phyloP scores from a whole-genome alignment of 2,329 filamentous ascomycete species.

The Lachnellula occidentalis region DNA sequence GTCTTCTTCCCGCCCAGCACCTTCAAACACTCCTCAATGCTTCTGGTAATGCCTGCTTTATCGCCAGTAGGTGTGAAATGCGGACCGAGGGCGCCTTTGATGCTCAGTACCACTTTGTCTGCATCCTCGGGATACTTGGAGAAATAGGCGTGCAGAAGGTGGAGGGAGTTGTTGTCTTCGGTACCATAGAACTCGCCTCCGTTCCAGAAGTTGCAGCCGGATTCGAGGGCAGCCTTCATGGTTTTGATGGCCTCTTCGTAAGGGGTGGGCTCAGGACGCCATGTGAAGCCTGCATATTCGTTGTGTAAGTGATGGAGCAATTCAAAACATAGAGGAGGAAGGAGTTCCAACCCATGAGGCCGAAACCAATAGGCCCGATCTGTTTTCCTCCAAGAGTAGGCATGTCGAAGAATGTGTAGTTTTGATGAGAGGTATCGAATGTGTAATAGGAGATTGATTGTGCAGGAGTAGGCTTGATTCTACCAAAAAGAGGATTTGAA shows the following conservation, averaged over 20 bases:
- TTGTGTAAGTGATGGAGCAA: neutral
- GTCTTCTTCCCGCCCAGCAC: constrained; percentile 39
- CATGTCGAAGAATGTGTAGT: neutral
- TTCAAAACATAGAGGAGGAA: neutral
- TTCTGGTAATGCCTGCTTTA: constrained; percentile 46
- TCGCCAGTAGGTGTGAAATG: constrained; percentile 29
- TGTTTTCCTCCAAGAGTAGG: constrained; percentile 9
- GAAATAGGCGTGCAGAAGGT: constrained; percentile 56
- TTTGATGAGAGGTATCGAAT: too few relatives aligned
- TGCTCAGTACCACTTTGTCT: constrained; percentile 52
- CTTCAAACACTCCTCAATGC: constrained; percentile 49
- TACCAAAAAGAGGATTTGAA: too few relatives aligned
- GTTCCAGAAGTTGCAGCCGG: constrained; percentile 50
- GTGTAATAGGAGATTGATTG: too few relatives aligned
- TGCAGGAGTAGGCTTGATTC: too few relatives aligned
- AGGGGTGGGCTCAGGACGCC: constrained; percentile 27
- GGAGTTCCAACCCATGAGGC: constrained; percentile 7
- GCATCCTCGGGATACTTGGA: constrained; percentile 57
- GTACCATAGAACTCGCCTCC: constrained; percentile 60
- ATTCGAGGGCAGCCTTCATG: constrained; percentile 46
- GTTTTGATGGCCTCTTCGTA: constrained; percentile 46
- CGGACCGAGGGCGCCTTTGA: constrained; percentile 50
- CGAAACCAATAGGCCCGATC: constrained; percentile 14
- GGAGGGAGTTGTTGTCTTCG: constrained; percentile 51
- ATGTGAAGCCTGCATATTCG: constrained; percentile 22